A percentile compares a stretch with the other conserved stretches of the same genome.
These are phyloP conservation scores for Pseudozyma sp. DNA, from an alignment of 1,284 basidiomycete species.

Conservation along the genomic window DNA sequence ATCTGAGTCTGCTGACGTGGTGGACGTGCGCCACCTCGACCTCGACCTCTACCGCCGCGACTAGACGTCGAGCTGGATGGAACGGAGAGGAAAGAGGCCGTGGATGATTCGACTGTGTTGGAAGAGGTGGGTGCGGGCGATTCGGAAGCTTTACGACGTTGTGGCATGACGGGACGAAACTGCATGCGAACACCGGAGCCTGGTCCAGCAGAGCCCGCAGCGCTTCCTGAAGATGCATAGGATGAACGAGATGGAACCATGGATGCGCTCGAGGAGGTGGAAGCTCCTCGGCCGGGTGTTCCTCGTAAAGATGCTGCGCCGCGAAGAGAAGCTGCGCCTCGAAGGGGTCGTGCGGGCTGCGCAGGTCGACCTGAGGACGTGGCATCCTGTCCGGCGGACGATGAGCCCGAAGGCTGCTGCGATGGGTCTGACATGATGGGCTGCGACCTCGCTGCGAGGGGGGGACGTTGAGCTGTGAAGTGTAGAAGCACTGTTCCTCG, in stretches of 20 bases:
- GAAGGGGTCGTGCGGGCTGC: slow-evolving; percentile 18
- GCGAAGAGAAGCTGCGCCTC: slow-evolving; percentile 38
- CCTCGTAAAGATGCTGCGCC: slow-evolving; percentile 37
- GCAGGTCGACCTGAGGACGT: slow-evolving; percentile 1
- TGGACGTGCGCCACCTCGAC: slow-evolving; percentile 46
- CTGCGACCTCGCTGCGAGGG: not conserved
- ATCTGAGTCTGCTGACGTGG: slow-evolving; percentile 74
- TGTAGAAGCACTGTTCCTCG: not conserved
- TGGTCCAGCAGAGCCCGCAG: slow-evolving; percentile 14
- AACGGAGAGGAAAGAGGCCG: slow-evolving; percentile 18
- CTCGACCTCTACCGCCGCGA: slow-evolving; percentile 38
- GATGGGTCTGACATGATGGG: slow-evolving; percentile 28
- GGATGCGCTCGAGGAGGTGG: slow-evolving; percentile 23
- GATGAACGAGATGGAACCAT: slow-evolving; percentile 46
- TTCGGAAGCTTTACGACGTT: slow-evolving; percentile 53
- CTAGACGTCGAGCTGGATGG: slow-evolving; percentile 26
- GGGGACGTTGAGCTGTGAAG: not conserved
- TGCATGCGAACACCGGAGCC: slow-evolving; percentile 45
- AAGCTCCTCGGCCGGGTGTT: slow-evolving; percentile 14
- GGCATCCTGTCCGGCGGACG: slow-evolving; percentile 14
- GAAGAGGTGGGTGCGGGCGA: slow-evolving; percentile 36
- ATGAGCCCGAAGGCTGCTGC: slow-evolving; percentile 26
- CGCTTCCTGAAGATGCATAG: slow-evolving; percentile 37
- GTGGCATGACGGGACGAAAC: slow-evolving; percentile 63
- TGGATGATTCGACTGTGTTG: slow-evolving; percentile 13